Conservation (phyloP, 805 yeast species). For the Ogataea henricii region DNA sequence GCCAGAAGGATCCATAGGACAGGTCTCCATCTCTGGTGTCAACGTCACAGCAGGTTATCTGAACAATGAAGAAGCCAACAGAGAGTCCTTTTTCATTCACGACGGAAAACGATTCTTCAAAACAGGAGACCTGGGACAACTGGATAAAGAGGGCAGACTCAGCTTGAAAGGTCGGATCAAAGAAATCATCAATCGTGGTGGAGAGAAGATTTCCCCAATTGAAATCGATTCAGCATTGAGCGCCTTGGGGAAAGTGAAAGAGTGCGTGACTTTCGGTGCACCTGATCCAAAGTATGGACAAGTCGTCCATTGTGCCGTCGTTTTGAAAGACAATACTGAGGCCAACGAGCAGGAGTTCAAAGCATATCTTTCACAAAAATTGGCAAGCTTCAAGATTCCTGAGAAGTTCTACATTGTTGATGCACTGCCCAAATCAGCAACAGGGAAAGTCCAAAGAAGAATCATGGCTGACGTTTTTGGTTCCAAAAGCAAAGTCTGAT, state of each 20-base stretch:
- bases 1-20: constrained; percentile 60
- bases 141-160: constrained; percentile 60
- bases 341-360: constrained; percentile 47
- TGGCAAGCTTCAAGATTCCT: constrained; percentile 65
- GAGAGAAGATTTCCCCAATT: constrained; percentile 75
- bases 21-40: constrained; percentile 65
- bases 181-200: constrained; percentile 75
- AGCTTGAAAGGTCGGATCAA: constrained; percentile 70
- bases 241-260: constrained; percentile 62
- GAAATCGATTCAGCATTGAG: constrained; percentile 65
- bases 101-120: constrained; percentile 44
- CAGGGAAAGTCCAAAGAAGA: constrained; percentile 75
- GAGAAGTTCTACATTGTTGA: constrained; percentile 57
- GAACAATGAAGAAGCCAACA: constrained; percentile 70
- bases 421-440: constrained; percentile 71
- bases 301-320: constrained; percentile 69
- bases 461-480: constrained; percentile 57
- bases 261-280: constrained; percentile 72
- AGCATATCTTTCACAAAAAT: constrained; percentile 44
- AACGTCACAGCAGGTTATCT: constrained; percentile 74
- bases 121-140: constrained; percentile 76
- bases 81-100: constrained; percentile 45
- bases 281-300: constrained; percentile 71
- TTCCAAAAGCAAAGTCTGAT: constrained; percentile 36
- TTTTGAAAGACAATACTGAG: constrained; percentile 44